Base-by-base conservation (phyloP, 2,329 filamentous ascomycete species). In the Nemania abortiva region DNA sequence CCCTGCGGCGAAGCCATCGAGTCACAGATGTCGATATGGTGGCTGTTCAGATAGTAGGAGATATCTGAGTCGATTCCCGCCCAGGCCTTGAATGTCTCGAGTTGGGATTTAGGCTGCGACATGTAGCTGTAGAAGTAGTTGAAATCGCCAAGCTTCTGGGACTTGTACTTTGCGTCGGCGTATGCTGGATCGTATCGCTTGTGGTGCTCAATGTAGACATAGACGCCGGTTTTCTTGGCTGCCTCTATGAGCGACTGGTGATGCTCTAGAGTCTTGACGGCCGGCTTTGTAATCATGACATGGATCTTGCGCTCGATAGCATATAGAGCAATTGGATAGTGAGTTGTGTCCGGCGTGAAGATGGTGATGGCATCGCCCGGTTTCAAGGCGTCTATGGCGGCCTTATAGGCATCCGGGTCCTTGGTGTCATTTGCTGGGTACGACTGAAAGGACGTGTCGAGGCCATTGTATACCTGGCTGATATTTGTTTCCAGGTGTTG, bases 81-180 rank as follows among this genome's bases (percentile, higher is more conserved):
- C 94, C 94, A 97, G 2, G 94, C 92, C 82, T 94, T 95, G 89
- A 97, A 97, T 0, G 94, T 97, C 85, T 97, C 92, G 56, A 97
- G 88, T 83, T 97, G 94, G 59, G 87, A 93, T 84, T 97, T 97
- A 69, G 91, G 92, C 85, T 97, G 94, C 58, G 90, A 93, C 94
- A 97, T 97, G 88, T 98, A 98, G 75, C 89, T 92, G 87, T 97
- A 98, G 81, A 97, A 98, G 86, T 98, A 98, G 86, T 97, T 97
- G 89, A 98, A 98, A 82, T 97, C 94, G 72, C 95, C 95, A 7
- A 98, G 85, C 62, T 86, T 89, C 77, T 89, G 84, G 15, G 93
- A 93, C 75, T 91, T 90, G 83, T 91, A 91, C 58, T 91, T 89
- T 15, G 95, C 95, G 80, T 98, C 95, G 15, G 93, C 89, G 84